Evolutionary conservation across 495 filamentous ascomycete genomes (phyloP).

Genomic region (Penicillium psychrofluorescens): DNA sequence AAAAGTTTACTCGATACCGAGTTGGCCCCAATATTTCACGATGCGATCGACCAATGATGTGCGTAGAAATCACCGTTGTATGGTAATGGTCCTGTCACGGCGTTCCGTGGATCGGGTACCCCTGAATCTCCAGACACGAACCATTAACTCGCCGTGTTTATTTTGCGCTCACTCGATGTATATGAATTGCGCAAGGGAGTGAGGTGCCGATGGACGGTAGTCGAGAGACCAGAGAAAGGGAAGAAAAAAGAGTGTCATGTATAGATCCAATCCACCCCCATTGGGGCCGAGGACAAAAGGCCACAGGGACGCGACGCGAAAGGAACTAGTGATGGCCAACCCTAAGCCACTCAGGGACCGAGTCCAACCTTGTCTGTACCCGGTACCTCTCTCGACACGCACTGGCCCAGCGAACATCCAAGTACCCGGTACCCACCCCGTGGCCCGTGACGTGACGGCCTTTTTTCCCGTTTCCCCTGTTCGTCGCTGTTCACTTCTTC

Average conservation of each 20-base stretch:
- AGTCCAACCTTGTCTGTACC: not conserved
- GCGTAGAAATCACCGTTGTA: not conserved
- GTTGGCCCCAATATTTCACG: too few relatives aligned
- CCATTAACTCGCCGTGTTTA: not conserved
- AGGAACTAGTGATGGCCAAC: too few relatives aligned
- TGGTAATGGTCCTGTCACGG: not conserved
- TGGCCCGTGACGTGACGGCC: slow-evolving; percentile 8
- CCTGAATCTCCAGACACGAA: slow-evolving; percentile 9
- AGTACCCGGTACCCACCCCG: slow-evolving; percentile 3
- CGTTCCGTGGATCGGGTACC: slow-evolving; percentile 34
- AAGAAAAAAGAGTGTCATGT: too few relatives aligned
- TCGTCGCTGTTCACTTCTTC: not conserved
- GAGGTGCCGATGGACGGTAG: not conserved
- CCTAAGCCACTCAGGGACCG: not conserved
- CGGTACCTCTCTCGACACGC: too few relatives aligned
- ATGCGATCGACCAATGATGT: too few relatives aligned
- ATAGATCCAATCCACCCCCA: too few relatives aligned
- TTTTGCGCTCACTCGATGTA: not conserved
- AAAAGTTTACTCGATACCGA: too few relatives aligned
- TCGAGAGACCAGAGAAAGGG: too few relatives aligned
- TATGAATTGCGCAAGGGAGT: slow-evolving; percentile 4
- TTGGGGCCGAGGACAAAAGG: too few relatives aligned
- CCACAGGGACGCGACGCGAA: too few relatives aligned
- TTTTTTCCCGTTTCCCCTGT: slow-evolving; percentile 11
- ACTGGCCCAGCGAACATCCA: not conserved